A percentile compares a stretch with the other conserved stretches of the same genome.
These are phyloP conservation scores for Silene vulgaris DNA, from an alignment of 179 eudicot species.

Conservation along the genomic window DNA sequence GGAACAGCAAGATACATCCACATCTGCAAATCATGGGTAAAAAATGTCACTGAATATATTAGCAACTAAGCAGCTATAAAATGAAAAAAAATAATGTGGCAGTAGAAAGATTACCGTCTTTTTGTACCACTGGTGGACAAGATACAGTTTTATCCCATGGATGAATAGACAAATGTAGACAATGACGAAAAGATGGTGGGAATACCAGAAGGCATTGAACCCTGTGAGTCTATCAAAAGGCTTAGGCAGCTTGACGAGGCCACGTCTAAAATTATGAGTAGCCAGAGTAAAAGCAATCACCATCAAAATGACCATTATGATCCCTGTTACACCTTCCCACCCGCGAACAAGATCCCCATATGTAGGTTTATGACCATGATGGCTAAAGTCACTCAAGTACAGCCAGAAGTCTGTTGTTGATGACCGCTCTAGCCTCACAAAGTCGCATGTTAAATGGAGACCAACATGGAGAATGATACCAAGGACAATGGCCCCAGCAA, in stretches of 20 bases:
- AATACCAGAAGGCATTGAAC: constrained; percentile 97
- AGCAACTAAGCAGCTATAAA: not conserved
- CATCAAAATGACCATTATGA: constrained; percentile 78
- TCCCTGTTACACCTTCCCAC: constrained; percentile 80
- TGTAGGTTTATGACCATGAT: constrained; percentile 35
- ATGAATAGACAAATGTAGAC: constrained; percentile 76
- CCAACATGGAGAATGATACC: constrained; percentile 80
- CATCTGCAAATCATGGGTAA: constrained; percentile 43
- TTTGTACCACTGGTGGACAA: constrained; percentile 74
- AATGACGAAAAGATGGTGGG: constrained; percentile 81
- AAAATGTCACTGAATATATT: not conserved
- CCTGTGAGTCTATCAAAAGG: constrained; percentile 87
- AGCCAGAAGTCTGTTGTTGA: constrained; percentile 35
- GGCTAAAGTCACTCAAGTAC: constrained; percentile 56
- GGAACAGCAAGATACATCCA: constrained; percentile 98
- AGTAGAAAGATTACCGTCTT: constrained; percentile 56
- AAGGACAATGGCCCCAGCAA: constrained; percentile 77
- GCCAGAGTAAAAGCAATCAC: constrained; percentile 81
- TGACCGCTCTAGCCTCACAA: constrained; percentile 69
- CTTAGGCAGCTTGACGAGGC: constrained; percentile 68
- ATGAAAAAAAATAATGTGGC: not conserved
- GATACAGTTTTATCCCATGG: constrained; percentile 70
- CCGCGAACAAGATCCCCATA: constrained; percentile 62
- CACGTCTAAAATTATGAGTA: constrained; percentile 74
- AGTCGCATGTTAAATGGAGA: constrained; percentile 85